Conservation (phyloP, 306 rosid species). For the Prunus armeniaca region DNA sequence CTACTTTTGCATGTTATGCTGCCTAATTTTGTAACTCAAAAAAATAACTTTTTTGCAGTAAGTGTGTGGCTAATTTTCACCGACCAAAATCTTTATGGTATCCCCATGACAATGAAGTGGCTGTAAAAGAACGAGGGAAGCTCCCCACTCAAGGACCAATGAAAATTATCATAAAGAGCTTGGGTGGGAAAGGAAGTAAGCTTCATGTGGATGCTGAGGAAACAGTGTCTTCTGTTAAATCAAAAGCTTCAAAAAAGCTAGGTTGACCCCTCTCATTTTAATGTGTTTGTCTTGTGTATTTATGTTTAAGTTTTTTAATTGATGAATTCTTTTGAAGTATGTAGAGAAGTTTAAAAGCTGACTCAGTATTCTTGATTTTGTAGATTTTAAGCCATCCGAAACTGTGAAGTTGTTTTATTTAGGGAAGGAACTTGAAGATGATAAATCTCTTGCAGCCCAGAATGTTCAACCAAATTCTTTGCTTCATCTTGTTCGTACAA, state of each 20-base stretch:
- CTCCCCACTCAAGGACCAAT: conserved; percentile 70
- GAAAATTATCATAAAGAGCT: conserved; percentile 84
- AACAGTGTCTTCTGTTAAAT: conserved; percentile 70
- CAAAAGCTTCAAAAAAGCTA: conserved; percentile 91
- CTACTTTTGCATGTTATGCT: conserved; percentile 23
- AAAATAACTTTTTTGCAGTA: conserved; percentile 47
- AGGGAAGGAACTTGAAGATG: conserved; percentile 81
- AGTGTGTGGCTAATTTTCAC: conserved; percentile 93
- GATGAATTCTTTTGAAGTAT: not conserved
- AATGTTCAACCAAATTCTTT: conserved; percentile 85
- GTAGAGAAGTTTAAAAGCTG: not conserved
- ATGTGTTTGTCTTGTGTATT: conserved; percentile 10
- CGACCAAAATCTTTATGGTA: conserved; percentile 95
- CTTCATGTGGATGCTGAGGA: conserved; percentile 78
- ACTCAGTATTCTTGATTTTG: conserved; percentile 14
- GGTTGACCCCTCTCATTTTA: conserved; percentile 50
- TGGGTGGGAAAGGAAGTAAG: conserved; percentile 94
- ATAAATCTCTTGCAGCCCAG: conserved; percentile 70
- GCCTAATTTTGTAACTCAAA: not conserved
- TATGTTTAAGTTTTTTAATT: conserved; percentile 4
- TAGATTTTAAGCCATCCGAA: conserved; percentile 85
- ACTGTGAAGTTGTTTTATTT: conserved; percentile 65
- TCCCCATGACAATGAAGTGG: conserved; percentile 87
- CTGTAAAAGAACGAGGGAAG: conserved; percentile 78
- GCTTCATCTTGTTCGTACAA: conserved; percentile 94